Base-by-base conservation (phyloP, 75 land plant genomes). In the Sequoia sempervirens region DNA sequence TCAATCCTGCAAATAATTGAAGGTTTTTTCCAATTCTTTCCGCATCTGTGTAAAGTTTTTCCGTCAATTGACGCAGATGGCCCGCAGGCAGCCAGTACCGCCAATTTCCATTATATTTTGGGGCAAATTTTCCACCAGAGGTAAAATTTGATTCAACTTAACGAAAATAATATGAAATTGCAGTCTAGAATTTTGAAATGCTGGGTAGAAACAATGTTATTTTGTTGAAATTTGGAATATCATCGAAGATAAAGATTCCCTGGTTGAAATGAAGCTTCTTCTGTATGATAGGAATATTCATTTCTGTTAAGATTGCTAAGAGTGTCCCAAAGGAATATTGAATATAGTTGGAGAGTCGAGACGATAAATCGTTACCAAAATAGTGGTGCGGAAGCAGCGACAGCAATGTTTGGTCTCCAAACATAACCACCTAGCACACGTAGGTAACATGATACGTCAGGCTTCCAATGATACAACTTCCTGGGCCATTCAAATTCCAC, bases 21-120 rank as follows among this genome's bases (percentile, higher is more conserved):
- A 76, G n/a, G 2, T 20, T 76, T 23, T 43, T 30, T 76, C 47
- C 80, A 76, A 40, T 26, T 76, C n/a, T 26, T 50, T 76, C 47
- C 47, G n/a, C 80, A 76, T 20, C 79, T 76, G 41, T 76, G 43
- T 76, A 76, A 26, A 76, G 80, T 7, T 43, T 43, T 76, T 43
- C n/a, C n/a, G 61, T 18, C 61, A 56, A 61, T 61, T 61, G 28
- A 5, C 8, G 66, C 66, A 23, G 66, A 5, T 61, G 8, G 9
- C n/a, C 64, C 26, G 4, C 4, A 58, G 64, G 23, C n/a, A 20
- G 64, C 78, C 26, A 37, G 43, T 23, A 75, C 26, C 2, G n/a
- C 15, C 78, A 75, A 75, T 78, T 78, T 43, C 52, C 13, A 76
- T 78, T n/a, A 45, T 1, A 78, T 45, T 45, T 37, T 12, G 45